These are phyloP conservation scores for Trypanosoma vivax DNA, from an alignment of 208 protist genomes.

Conservation along the genomic window DNA sequence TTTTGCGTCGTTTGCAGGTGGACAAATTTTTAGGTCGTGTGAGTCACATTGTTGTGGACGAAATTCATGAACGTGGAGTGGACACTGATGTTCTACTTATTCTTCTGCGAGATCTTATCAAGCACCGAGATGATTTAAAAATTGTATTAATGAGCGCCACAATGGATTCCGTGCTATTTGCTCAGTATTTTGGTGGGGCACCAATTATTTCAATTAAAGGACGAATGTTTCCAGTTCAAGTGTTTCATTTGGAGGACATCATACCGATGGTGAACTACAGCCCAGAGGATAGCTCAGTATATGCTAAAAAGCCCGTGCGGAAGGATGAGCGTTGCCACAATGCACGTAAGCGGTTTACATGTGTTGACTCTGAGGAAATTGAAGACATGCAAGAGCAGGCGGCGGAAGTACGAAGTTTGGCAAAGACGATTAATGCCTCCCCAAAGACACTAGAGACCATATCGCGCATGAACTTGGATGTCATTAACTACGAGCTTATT, in stretches of 20 bases:
- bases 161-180: conserved; percentile 92
- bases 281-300: conserved; percentile 78
- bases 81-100: conserved; percentile 94
- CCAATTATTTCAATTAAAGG: conserved; percentile 89
- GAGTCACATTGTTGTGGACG: conserved; percentile 93
- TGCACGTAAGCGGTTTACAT: conserved; percentile 55
- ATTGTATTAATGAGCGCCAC: conserved; percentile 95
- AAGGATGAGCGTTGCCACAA: conserved; percentile 51
- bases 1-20: conserved; percentile 84
- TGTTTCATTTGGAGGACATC: conserved; percentile 92
- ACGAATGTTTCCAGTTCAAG: conserved; percentile 91
- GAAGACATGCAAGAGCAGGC: conserved; percentile 49
- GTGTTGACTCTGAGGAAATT: conserved; percentile 54
- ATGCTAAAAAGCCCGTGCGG: conserved; percentile 40
- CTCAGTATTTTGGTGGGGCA: conserved; percentile 88
- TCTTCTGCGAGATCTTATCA: conserved; percentile 84
- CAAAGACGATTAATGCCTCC: conserved; percentile 35
- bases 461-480: conserved; percentile 79
- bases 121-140: conserved; percentile 64
- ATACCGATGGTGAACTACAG: conserved; percentile 77
- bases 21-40: conserved; percentile 84
- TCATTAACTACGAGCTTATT: conserved; percentile 95
- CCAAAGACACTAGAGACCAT: conserved; percentile 56
- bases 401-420: conserved; percentile 34
- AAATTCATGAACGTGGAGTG: conserved; percentile 96